Evolutionary conservation across 2,329 filamentous ascomycete species (phyloP).

Genomic region (Mariannaea elegans): DNA sequence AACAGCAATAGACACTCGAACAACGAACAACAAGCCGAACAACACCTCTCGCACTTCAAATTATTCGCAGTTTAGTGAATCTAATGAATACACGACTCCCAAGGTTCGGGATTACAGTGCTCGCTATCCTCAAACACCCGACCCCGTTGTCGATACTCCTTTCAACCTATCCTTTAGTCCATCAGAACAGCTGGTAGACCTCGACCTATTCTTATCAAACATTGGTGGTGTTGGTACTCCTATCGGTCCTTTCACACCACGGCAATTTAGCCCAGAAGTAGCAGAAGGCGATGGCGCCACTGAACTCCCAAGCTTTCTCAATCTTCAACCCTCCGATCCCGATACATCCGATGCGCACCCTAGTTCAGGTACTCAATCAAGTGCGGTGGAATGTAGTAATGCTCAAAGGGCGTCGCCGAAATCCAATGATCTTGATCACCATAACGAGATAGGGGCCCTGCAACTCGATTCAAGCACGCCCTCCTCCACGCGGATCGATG

Average conservation of each 20-base stretch:
- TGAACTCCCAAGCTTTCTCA: not conserved
- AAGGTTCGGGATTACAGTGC: not conserved
- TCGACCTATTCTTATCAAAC: constrained; percentile 13
- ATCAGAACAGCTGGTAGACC: constrained; percentile 1
- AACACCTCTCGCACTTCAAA: not conserved
- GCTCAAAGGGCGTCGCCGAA: not conserved
- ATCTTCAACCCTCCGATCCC: not conserved
- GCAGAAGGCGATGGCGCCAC: not conserved
- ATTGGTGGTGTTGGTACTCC: not conserved
- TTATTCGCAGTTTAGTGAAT: not conserved
- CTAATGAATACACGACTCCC: not conserved
- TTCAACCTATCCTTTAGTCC: not conserved
- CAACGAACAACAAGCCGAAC: too few relatives aligned
- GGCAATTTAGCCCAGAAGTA: not conserved
- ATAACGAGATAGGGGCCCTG: not conserved
- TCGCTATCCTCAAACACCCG: not conserved
- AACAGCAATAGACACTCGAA: not conserved
- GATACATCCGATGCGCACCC: not conserved
- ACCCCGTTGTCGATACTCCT: not conserved
- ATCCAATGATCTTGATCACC: not conserved
- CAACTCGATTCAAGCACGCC: not conserved
- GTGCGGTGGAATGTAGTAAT: not conserved
- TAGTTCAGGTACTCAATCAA: not conserved
- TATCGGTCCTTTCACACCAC: not conserved
- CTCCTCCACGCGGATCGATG: not conserved